phyloP scores from a whole-genome alignment of 2,329 filamentous ascomycete species.

The Talaromyces sp. region DNA sequence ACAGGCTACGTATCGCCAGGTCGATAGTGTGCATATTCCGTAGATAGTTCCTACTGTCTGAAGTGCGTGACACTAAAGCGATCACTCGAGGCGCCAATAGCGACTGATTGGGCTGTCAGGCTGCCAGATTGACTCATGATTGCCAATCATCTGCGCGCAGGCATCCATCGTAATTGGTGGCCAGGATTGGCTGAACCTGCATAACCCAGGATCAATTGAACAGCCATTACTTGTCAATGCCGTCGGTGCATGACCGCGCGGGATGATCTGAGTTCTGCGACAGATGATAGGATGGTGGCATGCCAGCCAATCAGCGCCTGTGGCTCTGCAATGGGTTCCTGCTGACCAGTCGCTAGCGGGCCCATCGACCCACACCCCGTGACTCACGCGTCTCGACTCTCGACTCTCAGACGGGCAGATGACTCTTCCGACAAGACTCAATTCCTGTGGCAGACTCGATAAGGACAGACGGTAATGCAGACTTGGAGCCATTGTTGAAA shows the following conservation, averaged over 20 bases:
- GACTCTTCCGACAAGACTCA: neutral
- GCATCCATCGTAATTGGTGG: constrained; percentile 4
- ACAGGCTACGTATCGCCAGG: neutral
- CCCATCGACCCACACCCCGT: constrained; percentile 1
- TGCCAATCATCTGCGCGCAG: constrained; percentile 2
- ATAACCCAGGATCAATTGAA: neutral
- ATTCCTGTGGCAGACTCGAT: neutral
- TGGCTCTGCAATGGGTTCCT: constrained; percentile 8
- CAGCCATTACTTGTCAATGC: constrained; percentile 3
- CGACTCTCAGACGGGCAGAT: neutral
- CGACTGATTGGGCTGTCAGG: constrained; percentile 11
- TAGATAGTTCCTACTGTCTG: neutral
- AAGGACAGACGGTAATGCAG: neutral
- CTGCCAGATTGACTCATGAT: constrained; percentile 6
- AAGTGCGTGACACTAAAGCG: neutral
- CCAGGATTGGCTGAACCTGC: constrained; percentile 1
- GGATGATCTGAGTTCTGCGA: constrained; percentile 10
- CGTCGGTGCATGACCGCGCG: constrained; percentile 5
- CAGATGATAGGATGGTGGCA: neutral
- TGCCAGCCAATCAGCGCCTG: neutral
- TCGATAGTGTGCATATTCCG: neutral
- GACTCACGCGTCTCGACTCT: constrained; percentile 1
- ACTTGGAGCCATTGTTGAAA: neutral
- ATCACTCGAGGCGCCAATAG: constrained; percentile 4
- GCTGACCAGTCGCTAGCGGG: constrained; percentile 7